Evolutionary conservation across 164 flowering plant genomes (phyloP), one percentile per base, ranked within the genome.

Genomic region (Liquidambar formosana): DNA sequence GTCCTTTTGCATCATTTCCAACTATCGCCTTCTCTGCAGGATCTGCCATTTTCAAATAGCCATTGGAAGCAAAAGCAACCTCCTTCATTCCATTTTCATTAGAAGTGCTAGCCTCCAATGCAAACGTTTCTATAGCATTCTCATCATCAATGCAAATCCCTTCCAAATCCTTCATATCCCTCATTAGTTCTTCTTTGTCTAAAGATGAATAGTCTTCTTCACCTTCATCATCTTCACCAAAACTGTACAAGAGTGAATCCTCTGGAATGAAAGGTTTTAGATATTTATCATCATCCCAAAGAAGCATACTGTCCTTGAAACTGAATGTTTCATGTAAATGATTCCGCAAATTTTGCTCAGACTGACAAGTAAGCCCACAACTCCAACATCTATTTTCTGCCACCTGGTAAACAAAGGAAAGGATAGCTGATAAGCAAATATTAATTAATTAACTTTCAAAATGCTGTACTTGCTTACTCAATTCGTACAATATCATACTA

Each of bases 231-330:
- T 89, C 97, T 47, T 80, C 91, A 51, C 56, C 86, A 76, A 90
- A 95, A 75, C 83, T 86, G 72, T 86, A 87, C 76, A 95, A 78
- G 5, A 93, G 80, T 2, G 91, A 66, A 82, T 93, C 99, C 13
- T 89, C 97, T 77, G 75, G 74, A 82, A 89, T 63, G 76, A 87
- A 86, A 47, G 99, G 94, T 65, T 77, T 85, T 5, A 93, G 79
- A 82, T 90, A 93, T 68, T 67, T 81, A 45, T 90, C 97, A 77
- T 88, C 85, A 53, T 83, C 88, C 92, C 85, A 89, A 46, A 53
- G 76, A 68, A 73, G 74, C 41, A 57, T 76, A 61, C 68, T 68
- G 10, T 64, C 76, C 13, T 80, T 69, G 1, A 78, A 69, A 63
- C 45, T 67, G 10, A 16, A 52, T 43, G 71, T 51, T 69, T 81